Evolutionary conservation across 108 stramenopile species (phyloP), one percentile per base, ranked within the genome.

Genomic region (Thalassiosira profunda): DNA sequence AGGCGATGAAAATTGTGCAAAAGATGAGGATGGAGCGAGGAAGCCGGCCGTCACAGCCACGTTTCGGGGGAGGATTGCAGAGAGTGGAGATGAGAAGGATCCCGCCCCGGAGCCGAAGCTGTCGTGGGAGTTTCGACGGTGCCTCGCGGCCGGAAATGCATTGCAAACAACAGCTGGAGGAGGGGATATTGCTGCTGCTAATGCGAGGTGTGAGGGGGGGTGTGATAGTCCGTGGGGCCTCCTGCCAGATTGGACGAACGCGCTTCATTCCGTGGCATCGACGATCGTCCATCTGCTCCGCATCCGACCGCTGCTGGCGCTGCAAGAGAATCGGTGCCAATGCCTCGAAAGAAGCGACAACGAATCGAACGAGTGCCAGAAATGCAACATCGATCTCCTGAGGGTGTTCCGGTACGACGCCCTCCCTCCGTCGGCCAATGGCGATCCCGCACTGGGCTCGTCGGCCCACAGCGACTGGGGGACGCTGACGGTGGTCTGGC

Each of bases 381-480:
- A 51, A 5, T 84, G 78, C 31, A 74, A 72, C 37, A 57, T 74
- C 37, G 81, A 81, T 53, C 58, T 81, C 25, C 60, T 79, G 30
- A 52, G 74, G 35, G 55, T 68, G 26, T 85, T 85, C 67, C 68
- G 67, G 21, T 85, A 85, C 57, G 83, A 84, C 68, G 47, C 83
- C 9, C 28, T 84, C 29, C 28, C 41, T 17, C 20, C 25, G 40
- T 12, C 43, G 23, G 31, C 28, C 9, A 17, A 7, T 30, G 23
- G 34, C 53, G 24, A 21, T 15, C 1, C 14, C 38, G 29, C 21
- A 5, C 48, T 90, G 42, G 92, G 92, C 20, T 86, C 84, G 33
- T 86, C 80, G 9, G 76, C 87, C 2, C 92, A 93, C 57, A 86
- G 83, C 12, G 92, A 93, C 76, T 93, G 92, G 92, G 92, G 92